phyloP scores from a whole-genome alignment of 2,329 filamentous ascomycete species.

The Penicillium sp. region DNA sequence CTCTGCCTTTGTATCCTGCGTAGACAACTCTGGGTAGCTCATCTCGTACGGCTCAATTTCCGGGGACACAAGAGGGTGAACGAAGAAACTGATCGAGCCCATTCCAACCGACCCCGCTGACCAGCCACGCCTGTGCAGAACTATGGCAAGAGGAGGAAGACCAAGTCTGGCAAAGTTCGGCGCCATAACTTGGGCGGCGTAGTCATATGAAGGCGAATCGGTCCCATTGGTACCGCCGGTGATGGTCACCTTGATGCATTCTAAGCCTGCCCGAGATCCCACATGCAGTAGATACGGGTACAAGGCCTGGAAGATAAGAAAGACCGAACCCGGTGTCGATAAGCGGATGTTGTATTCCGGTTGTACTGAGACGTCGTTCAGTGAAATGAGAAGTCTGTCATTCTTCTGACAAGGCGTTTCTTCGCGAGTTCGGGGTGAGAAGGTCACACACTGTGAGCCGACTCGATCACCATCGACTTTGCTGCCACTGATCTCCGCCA shows the following conservation, averaged over 20 bases:
- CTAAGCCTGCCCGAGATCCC: constrained; percentile 16
- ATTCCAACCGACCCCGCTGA: constrained; percentile 45
- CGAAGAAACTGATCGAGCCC: constrained; percentile 51
- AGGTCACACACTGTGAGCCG: constrained; percentile 33
- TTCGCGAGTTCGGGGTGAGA: neutral
- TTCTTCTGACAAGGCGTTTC: neutral
- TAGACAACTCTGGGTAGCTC: neutral
- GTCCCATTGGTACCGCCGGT: constrained; percentile 60
- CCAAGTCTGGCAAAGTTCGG: constrained; percentile 54
- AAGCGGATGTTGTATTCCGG: constrained; percentile 44
- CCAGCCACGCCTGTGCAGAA: constrained; percentile 55
- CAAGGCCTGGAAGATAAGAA: constrained; percentile 58
- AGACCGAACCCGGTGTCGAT: constrained; percentile 53
- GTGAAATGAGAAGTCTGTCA: constrained; percentile 10
- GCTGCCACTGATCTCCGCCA: constrained; percentile 51
- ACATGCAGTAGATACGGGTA: constrained; percentile 57
- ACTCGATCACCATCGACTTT: constrained; percentile 34
- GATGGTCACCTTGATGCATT: constrained; percentile 44
- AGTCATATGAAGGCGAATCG: constrained; percentile 56
- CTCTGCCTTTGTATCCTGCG: neutral
- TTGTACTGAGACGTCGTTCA: constrained; percentile 16
- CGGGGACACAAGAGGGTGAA: constrained; percentile 33
- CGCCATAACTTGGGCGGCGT: constrained; percentile 54
- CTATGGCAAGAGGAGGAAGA: constrained; percentile 46
- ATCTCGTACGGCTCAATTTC: neutral